phyloP scores from a whole-genome alignment of 225 moss, liverwort and hornwort genomes.

The Ulota crispa region DNA sequence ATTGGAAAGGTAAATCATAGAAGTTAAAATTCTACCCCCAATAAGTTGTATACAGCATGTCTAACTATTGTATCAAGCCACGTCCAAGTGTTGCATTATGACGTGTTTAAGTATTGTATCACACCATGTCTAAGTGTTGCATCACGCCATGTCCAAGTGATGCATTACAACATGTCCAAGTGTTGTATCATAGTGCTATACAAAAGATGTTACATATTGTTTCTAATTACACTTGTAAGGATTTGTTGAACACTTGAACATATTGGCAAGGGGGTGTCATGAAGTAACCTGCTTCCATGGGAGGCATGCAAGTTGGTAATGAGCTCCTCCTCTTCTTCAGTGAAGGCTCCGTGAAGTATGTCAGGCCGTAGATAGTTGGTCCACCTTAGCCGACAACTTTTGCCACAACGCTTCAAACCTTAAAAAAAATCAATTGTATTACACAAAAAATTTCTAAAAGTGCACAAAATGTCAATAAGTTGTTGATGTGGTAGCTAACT shows the following conservation, averaged over 20 bases:
- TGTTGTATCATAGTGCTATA: not conserved
- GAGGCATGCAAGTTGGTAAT: slow-evolving; percentile 34
- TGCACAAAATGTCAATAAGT: not conserved
- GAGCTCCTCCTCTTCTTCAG: slow-evolving; percentile 33
- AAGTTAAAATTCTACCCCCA: not conserved
- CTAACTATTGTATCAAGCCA: no score
- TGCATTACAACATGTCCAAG: not conserved
- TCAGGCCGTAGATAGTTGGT: slow-evolving; percentile 44
- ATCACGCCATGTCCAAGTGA: no score
- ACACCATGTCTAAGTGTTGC: no score
- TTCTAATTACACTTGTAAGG: not conserved
- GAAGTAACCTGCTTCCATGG: slow-evolving; percentile 37
- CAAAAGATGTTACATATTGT: not conserved
- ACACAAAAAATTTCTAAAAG: not conserved
- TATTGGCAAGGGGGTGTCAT: not conserved
- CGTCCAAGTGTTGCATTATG: no score
- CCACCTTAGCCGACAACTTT: slow-evolving; percentile 48
- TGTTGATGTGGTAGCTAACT: not conserved
- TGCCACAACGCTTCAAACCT: slow-evolving; percentile 47
- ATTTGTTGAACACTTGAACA: not conserved
- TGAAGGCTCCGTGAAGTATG: slow-evolving; percentile 35
- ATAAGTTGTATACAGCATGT: no score
- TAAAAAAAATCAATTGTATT: not conserved
- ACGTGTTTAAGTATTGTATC: no score
- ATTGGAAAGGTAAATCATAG: not conserved